Conservation (phyloP, 2,329 filamentous ascomycete species). For the Pyrenochaeta sp. region DNA sequence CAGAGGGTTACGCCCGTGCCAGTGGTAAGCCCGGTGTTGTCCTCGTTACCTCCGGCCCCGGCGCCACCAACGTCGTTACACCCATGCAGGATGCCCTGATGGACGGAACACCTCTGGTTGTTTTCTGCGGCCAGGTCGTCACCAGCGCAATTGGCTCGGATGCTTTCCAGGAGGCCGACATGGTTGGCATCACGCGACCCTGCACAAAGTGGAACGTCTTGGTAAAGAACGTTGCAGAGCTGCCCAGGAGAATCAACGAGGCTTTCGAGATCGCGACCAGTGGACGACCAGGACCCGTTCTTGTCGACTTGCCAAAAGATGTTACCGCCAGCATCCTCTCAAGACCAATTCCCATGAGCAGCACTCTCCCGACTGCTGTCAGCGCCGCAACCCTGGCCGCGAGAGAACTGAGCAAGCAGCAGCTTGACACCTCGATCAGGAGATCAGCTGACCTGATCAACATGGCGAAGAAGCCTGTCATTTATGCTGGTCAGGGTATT, state of each 20-base stretch:
- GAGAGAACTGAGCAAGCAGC: conserved; percentile 73
- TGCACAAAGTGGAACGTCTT: conserved; percentile 99
- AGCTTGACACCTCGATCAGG: conserved; percentile 75
- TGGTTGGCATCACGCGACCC: conserved; percentile 89
- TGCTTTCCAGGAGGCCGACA: conserved; percentile 96
- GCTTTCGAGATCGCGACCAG: conserved; percentile 97
- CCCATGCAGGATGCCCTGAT: conserved; percentile 96
- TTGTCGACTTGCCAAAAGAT: conserved; percentile 96
- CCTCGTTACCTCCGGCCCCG: conserved; percentile 93
- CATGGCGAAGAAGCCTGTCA: conserved; percentile 88
- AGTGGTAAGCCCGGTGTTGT: conserved; percentile 95
- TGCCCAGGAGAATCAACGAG: conserved; percentile 94
- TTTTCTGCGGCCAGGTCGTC: conserved; percentile 92
- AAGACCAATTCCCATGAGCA: conserved; percentile 81
- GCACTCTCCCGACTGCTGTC: conserved; percentile 76
- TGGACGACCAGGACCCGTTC: conserved; percentile 89
- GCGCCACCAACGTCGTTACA: conserved; percentile 95
- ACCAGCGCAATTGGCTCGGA: conserved; percentile 92
- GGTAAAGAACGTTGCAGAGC: conserved; percentile 93
- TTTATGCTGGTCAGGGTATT: conserved; percentile 93
- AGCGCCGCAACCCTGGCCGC: conserved; percentile 87
- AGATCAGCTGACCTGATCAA: conserved; percentile 86
- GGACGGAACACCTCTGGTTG: conserved; percentile 94
- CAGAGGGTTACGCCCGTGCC: conserved; percentile 92
- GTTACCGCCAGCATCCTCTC: conserved; percentile 85